A percentile compares a stretch with the other conserved stretches of the same genome.
Conservation (phyloP, 1,284 basidiomycete genomes). For the Leccinum pseudoinsigne region DNA sequence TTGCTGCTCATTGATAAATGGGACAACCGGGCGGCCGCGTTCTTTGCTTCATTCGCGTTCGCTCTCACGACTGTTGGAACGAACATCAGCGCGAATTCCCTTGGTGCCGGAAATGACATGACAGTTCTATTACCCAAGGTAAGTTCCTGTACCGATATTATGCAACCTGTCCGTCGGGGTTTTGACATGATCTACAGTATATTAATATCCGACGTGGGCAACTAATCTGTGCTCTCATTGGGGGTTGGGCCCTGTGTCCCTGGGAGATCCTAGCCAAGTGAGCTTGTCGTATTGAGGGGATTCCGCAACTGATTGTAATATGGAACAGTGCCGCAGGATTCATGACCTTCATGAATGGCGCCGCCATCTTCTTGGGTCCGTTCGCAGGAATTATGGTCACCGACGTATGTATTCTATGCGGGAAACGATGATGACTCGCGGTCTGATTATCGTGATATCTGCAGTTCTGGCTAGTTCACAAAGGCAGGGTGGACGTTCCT, state of each 20-base stretch:
- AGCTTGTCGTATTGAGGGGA: not conserved
- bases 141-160: not conserved
- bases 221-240: slow-evolving; percentile 61
- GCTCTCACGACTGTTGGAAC: slow-evolving; percentile 63
- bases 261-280: slow-evolving; percentile 58
- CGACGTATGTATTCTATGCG: slow-evolving; percentile 49
- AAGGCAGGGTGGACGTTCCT: slow-evolving; percentile 64
- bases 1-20: slow-evolving; percentile 52
- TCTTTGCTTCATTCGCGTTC: slow-evolving; percentile 63
- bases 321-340: slow-evolving; percentile 45
- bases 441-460: not conserved
- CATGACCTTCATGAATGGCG: slow-evolving; percentile 64
- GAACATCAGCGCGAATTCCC: slow-evolving; percentile 66
- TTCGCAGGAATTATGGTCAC: slow-evolving; percentile 71
- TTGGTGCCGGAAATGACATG: slow-evolving; percentile 68
- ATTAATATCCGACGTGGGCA: slow-evolving; percentile 64
- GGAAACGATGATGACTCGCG: not conserved
- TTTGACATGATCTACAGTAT: slow-evolving; percentile 17
- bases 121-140: slow-evolving; percentile 49
- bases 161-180: not conserved
- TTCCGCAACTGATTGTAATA: not conserved
- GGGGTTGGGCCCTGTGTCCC: slow-evolving; percentile 53
- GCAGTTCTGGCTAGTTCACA: slow-evolving; percentile 72
- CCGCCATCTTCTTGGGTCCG: slow-evolving; percentile 72
- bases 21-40: slow-evolving; percentile 67